These are phyloP conservation scores for Beauveria sp. DNA, from an alignment of 2,329 filamentous ascomycete genomes.

Conservation along the genomic window DNA sequence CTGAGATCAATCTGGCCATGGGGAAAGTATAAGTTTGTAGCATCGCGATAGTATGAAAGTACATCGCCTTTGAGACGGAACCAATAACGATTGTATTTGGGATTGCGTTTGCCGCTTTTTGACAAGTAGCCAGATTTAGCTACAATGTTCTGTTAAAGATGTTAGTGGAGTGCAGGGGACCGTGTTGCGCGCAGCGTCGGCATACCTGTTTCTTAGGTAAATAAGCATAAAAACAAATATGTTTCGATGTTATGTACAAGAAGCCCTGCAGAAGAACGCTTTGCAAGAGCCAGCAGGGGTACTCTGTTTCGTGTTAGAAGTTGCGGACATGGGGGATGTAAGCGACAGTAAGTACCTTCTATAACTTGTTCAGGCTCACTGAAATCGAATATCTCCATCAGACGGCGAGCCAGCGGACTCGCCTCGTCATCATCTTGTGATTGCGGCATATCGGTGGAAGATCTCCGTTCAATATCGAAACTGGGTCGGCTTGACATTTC, in stretches of 20 bases:
- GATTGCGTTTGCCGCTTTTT: conserved; percentile 83
- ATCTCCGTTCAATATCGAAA: conserved; percentile 44
- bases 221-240: conserved; percentile 96
- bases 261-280: conserved; percentile 89
- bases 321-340: neutral
- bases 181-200: neutral
- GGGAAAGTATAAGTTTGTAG: conserved; percentile 83
- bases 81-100: conserved; percentile 85
- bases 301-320: conserved; percentile 48
- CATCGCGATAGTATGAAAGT: conserved; percentile 78
- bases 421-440: conserved; percentile 32
- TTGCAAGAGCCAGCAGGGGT: conserved; percentile 87
- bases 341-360: conserved; percentile 46
- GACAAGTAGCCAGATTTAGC: conserved; percentile 82
- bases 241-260: conserved; percentile 87
- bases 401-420: conserved; percentile 56
- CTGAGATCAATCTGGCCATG: conserved; percentile 86
- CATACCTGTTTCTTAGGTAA: conserved; percentile 84
- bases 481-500: conserved; percentile 53
- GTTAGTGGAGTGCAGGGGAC: neutral
- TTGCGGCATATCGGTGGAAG: conserved; percentile 28
- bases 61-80: conserved; percentile 89
- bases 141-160: conserved; percentile 49
- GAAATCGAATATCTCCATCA: conserved; percentile 83
- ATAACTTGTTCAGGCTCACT: conserved; percentile 76